A percentile compares a stretch with the other conserved stretches of the same genome.
phyloP scores from a whole-genome alignment of 805 yeast genomes.

The Saturnispora halmiae region DNA sequence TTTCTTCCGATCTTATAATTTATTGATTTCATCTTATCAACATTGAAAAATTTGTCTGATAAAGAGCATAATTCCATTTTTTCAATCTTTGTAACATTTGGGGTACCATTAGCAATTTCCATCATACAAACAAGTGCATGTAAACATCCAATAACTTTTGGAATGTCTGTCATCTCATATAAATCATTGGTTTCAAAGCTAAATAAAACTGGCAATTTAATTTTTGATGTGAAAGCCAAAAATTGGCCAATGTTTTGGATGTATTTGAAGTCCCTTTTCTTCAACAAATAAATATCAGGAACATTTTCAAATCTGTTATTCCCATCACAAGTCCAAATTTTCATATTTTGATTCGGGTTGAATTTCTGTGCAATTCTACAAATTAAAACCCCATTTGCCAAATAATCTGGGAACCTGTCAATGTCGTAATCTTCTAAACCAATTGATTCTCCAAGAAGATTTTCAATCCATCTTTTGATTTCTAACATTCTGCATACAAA shows the following conservation, averaged over 20 bases:
- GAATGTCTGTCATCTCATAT: conserved; percentile 84
- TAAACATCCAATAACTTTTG: conserved; percentile 86
- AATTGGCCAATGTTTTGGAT: conserved; percentile 88
- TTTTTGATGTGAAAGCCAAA: conserved; percentile 55
- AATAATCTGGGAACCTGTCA: conserved; percentile 45
- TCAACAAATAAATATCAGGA: conserved; percentile 26
- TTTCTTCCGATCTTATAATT: conserved; percentile 47
- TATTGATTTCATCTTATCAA: conserved; percentile 62
- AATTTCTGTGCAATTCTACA: conserved; percentile 71
- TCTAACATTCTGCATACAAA: conserved; percentile 46
- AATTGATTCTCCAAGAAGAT: conserved; percentile 20
- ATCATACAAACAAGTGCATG: conserved; percentile 80
- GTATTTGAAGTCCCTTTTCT: conserved; percentile 63
- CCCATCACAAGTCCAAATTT: conserved; percentile 41
- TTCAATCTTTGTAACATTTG: conserved; percentile 52
- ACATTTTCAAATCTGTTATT: conserved; percentile 13
- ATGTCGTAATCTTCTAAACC: conserved; percentile 31
- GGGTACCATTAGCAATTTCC: conserved; percentile 47
- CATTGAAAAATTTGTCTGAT: conserved; percentile 29
- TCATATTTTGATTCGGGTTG: conserved; percentile 52
- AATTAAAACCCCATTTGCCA: conserved; percentile 77
- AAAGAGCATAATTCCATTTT: conserved; percentile 28
- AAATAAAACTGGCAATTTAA: conserved; percentile 79
- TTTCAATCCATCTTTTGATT: conserved; percentile 42
- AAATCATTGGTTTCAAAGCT: conserved; percentile 87